Conservation (phyloP, 352 stramenopile species). For the Phytopythium oedochilum region DNA sequence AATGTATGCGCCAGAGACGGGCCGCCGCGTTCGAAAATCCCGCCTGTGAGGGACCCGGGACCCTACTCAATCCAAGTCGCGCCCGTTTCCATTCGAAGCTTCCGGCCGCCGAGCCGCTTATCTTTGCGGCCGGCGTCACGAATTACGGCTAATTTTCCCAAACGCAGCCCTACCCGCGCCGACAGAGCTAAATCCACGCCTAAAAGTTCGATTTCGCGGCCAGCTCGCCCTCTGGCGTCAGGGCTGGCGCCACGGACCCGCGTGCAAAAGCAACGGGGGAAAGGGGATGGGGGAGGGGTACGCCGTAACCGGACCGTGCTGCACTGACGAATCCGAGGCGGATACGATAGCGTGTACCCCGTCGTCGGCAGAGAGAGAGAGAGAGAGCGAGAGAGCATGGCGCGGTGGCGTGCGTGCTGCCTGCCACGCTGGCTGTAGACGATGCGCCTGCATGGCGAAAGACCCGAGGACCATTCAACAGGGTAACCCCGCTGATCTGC, state of each 20-base stretch:
- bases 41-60: background rate
- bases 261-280: background rate
- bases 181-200: background rate
- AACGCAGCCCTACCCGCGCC: no score
- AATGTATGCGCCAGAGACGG: background rate
- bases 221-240: background rate
- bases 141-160: background rate
- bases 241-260: background rate
- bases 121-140: background rate
- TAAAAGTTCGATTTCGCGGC: constrained; percentile 1
- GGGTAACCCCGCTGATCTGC: no score
- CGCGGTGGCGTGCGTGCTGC: no score
- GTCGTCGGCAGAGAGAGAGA: no score
- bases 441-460: no score
- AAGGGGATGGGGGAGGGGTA: background rate
- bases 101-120: background rate
- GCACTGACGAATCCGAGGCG: no score
- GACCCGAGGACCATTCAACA: no score
- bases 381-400: no score
- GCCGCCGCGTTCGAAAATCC: background rate
- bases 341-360: no score
- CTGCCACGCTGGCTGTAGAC: no score
- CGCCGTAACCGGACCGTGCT: background rate
- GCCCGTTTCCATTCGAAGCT: background rate
- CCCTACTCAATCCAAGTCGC: background rate